Percentiles rank a stretch among this genome's conserved stretches.
These are phyloP conservation scores for Plasmodium sp. DNA, from an alignment of 169 alveolate species.

Conservation along the genomic window DNA sequence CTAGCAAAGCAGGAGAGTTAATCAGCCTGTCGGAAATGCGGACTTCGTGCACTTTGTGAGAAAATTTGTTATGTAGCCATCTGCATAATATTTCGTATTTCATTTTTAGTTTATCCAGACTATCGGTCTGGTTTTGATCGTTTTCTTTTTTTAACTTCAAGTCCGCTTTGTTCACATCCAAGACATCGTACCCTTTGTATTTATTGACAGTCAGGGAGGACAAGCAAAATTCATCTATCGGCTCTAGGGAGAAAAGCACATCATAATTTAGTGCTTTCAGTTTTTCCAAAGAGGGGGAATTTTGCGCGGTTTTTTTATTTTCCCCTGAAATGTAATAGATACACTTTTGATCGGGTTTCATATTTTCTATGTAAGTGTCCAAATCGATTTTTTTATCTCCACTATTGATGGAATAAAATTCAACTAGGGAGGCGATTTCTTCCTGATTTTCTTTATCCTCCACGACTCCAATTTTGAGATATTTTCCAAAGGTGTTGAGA, in stretches of 20 bases:
- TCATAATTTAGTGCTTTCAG: slow-evolving; percentile 93
- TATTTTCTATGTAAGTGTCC: slow-evolving; percentile 94
- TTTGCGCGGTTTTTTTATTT: slow-evolving; percentile 89
- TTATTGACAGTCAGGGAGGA: slow-evolving; percentile 91
- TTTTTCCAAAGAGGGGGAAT: slow-evolving; percentile 95
- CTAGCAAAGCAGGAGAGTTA: slow-evolving; percentile 94
- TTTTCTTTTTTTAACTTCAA: slow-evolving; percentile 90
- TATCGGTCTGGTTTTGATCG: slow-evolving; percentile 77
- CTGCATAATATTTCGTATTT: slow-evolving; percentile 92
- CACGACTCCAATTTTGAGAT: slow-evolving; percentile 95
- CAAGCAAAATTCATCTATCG: slow-evolving; percentile 97
- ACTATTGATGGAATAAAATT: slow-evolving; percentile 91
- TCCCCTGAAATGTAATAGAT: slow-evolving; percentile 97
- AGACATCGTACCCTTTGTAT: slow-evolving; percentile 92
- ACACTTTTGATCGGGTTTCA: slow-evolving; percentile 94
- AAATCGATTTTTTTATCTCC: slow-evolving; percentile 86
- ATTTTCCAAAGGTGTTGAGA: slow-evolving; percentile 93
- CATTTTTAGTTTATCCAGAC: slow-evolving; percentile 81
- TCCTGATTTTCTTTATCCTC: slow-evolving; percentile 97
- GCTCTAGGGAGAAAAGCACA: slow-evolving; percentile 95
- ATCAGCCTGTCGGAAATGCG: slow-evolving; percentile 91
- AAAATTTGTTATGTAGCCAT: slow-evolving; percentile 90
- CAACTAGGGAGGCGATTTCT: slow-evolving; percentile 93
- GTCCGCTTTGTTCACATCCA: slow-evolving; percentile 95
- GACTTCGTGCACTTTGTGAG: slow-evolving; percentile 92